Percentiles rank a stretch among this genome's conserved stretches.
phyloP scores from a whole-genome alignment of 495 filamentous ascomycete species.

The Penicillium alfredii region DNA sequence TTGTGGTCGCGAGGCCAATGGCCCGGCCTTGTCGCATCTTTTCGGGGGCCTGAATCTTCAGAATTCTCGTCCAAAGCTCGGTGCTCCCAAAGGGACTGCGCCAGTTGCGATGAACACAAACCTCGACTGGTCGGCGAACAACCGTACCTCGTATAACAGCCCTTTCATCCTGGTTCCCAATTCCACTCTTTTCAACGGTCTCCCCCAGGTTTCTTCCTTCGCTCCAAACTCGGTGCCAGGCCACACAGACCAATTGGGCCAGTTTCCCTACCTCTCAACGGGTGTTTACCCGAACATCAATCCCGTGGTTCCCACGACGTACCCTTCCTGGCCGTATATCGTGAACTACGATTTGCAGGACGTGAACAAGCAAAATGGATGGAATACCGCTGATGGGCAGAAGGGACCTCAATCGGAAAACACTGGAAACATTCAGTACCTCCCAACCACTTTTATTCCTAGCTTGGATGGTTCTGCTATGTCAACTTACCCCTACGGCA shows the following conservation, averaged over 20 bases:
- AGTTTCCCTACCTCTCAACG: conserved; percentile 26
- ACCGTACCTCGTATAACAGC: conserved; percentile 23
- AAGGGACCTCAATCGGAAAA: conserved; percentile 16
- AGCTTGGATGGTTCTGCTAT: conserved; percentile 19
- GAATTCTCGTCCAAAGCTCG: conserved; percentile 22
- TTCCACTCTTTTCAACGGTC: conserved; percentile 19
- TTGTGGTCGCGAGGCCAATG: conserved; percentile 11
- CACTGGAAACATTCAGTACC: conserved; percentile 18
- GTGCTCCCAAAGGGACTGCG: conserved; percentile 16
- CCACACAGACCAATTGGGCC: conserved; percentile 25
- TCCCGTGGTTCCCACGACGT: conserved; percentile 19
- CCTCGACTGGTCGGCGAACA: conserved; percentile 24
- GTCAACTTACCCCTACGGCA: conserved; percentile 19
- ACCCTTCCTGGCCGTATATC: conserved; percentile 26
- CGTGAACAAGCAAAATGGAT: conserved; percentile 10
- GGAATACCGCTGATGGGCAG: conserved; percentile 21
- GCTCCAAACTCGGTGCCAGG: conserved; percentile 12
- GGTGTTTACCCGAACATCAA: conserved; percentile 22
- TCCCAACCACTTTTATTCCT: conserved; percentile 9
- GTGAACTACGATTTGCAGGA: conserved; percentile 23
- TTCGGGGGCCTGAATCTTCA: conserved; percentile 23
- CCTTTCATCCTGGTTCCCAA: conserved; percentile 29
- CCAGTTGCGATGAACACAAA: conserved; percentile 22
- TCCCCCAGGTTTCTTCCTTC: conserved; percentile 23
- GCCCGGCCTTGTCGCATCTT: conserved; percentile 13